Evolutionary conservation across 2,329 filamentous ascomycete species (phyloP), one percentile per base, ranked within the genome.

Genomic region (Hirsutella rhossiliensis): DNA sequence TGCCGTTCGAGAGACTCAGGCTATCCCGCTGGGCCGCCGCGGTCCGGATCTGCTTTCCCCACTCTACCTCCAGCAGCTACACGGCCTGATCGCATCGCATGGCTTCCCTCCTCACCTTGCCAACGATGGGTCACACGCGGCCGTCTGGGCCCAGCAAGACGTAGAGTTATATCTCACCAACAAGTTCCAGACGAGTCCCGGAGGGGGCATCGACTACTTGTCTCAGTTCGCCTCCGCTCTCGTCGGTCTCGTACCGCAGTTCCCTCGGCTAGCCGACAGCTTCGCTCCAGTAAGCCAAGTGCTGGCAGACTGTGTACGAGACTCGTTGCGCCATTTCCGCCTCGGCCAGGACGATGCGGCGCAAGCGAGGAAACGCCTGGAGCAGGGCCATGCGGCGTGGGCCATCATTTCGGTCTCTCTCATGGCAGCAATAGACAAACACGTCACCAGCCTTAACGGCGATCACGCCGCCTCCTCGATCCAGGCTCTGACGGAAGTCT

Each of bases 371-470:
- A 53, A 59, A 18, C 61, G 62, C 36, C 48, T 75, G 45, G 59
- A 50, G 45, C 49, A 62, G 37, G 69, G 65, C 1, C 61, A 73
- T 43, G 49, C 59, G 2, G 62, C 71, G 27, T 78, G 72, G 52
- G 55, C 56, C 17, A 48, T 59, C 11, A 62, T 70, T 32, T 68
- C 71, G 2, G 52, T 52, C 6, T 64, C 65, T 5, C 52, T 80
- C 15, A 61, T 63, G 4, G 50, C 51, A 4, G 64, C 73, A 44
- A 68, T 80, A 38, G 74, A 78, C 28, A 80, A 76, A 51, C 69
- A 72, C 44, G 66, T 74, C 37, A 77, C 73, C 11, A 65, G 65
- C 41, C 60, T 81, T 17, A 63, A 61, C 13, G 59, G 60, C 13
- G 73, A 78, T 2, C 65, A 62, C 27, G 65, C 70, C 1, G 51